These are phyloP conservation scores for Lantana camara DNA, from an alignment of 257 asterid species.

Conservation along the genomic window DNA sequence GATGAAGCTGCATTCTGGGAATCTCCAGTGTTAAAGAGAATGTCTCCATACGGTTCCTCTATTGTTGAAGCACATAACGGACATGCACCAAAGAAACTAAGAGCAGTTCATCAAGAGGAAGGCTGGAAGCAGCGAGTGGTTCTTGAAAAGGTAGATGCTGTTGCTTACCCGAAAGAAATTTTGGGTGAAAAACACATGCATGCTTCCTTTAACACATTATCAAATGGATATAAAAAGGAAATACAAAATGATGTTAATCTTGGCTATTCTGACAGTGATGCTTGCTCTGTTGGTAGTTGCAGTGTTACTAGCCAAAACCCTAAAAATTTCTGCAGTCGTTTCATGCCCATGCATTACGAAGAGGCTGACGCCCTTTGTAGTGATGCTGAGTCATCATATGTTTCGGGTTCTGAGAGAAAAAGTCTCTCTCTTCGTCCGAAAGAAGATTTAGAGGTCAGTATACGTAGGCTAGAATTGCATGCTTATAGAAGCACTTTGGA, in stretches of 20 bases:
- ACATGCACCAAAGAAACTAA: conserved; percentile 33
- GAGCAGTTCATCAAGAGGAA: conserved; percentile 50
- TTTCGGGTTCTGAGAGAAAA: conserved; percentile 42
- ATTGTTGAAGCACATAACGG: conserved; percentile 44
- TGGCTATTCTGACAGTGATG: conserved; percentile 61
- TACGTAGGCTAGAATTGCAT: conserved; percentile 83
- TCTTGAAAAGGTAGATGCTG: conserved; percentile 73
- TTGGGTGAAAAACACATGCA: conserved; percentile 63
- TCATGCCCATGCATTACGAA: conserved; percentile 34
- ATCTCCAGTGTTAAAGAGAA: conserved; percentile 51
- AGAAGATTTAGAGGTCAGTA: conserved; percentile 62
- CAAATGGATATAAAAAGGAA: conserved; percentile 49
- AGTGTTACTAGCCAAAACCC: conserved; percentile 48
- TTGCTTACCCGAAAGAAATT: conserved; percentile 61
- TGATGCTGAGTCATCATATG: conserved; percentile 69
- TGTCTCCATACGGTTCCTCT: conserved; percentile 51
- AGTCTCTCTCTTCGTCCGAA: conserved; percentile 35
- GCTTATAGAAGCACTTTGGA: conserved; percentile 82
- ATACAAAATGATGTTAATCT: conserved; percentile 41
- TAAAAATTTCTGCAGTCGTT: conserved; percentile 31
- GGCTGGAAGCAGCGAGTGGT: conserved; percentile 42
- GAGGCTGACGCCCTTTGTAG: conserved; percentile 47
- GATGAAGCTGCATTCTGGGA: conserved; percentile 33
- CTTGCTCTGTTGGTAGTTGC: conserved; percentile 89
- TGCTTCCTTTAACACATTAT: conserved; percentile 50